Evolutionary conservation across 148 eudicot species (phyloP).

Genomic region (Tetragonia tetragonoides): DNA sequence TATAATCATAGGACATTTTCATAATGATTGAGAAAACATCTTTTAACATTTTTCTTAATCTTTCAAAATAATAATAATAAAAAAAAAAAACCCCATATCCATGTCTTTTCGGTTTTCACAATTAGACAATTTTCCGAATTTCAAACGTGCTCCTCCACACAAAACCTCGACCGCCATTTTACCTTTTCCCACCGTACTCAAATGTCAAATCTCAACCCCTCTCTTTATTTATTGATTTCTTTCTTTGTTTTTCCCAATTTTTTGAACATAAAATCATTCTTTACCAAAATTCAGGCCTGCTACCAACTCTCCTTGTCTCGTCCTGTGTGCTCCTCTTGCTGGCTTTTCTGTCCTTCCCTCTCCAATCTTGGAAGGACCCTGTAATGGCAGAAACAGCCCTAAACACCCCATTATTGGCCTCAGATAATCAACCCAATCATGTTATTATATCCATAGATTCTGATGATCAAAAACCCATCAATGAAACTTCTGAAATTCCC

Average conservation of each 20-base stretch:
- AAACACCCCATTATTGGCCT: constrained; percentile 43
- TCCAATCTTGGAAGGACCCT: constrained; percentile 3
- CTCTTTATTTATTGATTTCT: neutral
- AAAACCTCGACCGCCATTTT: constrained; percentile 1
- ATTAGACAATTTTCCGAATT: neutral
- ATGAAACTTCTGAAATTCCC: neutral
- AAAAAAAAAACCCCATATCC: too few relatives aligned
- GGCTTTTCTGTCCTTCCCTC: constrained; percentile 7
- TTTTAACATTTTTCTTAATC: too few relatives aligned
- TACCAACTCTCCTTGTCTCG: neutral
- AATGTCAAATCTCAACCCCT: too few relatives aligned
- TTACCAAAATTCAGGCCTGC: neutral
- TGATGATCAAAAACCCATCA: constrained; percentile 20
- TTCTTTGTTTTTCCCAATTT: neutral
- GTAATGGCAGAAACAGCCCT: constrained; percentile 28
- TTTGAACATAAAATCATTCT: neutral
- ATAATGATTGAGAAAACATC: too few relatives aligned
- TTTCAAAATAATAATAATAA: too few relatives aligned
- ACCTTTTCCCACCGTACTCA: neutral
- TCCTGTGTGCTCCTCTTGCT: neutral
- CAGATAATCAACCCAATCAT: constrained; percentile 14
- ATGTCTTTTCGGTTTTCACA: too few relatives aligned
- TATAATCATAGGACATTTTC: too few relatives aligned
- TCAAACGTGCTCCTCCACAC: neutral
- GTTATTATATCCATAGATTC: constrained; percentile 35